Percentiles rank a stretch among this genome's conserved stretches.
phyloP scores from a whole-genome alignment of 495 filamentous ascomycete species.

The Penicillium cinerascens region DNA sequence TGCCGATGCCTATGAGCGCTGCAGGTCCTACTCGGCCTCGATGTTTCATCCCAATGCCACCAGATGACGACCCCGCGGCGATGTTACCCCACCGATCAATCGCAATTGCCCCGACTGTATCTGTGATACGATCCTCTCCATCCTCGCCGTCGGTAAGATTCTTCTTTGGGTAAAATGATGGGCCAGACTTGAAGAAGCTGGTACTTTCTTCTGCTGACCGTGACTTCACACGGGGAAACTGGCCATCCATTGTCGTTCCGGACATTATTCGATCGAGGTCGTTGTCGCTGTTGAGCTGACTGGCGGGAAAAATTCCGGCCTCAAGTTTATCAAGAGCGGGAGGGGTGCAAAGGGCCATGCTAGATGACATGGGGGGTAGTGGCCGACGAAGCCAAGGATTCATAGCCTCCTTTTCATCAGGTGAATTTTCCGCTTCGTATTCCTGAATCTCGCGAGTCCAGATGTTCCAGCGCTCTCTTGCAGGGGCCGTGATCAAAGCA shows the following conservation, averaged over 20 bases:
- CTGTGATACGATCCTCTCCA: constrained; percentile 63
- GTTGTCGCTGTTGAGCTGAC: background rate
- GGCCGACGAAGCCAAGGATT: constrained; percentile 7
- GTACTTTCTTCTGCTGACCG: background rate
- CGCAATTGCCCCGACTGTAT: constrained; percentile 94
- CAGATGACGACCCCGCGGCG: constrained; percentile 94
- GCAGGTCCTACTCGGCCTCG: constrained; percentile 86
- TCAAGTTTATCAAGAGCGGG: background rate
- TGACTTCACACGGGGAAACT: background rate
- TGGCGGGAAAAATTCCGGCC: background rate
- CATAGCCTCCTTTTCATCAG: background rate
- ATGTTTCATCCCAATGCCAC: constrained; percentile 99
- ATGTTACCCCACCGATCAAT: constrained; percentile 82
- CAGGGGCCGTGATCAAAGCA: constrained; percentile 67
- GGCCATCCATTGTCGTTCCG: background rate
- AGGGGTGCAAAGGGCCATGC: background rate
- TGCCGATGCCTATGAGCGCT: constrained; percentile 86
- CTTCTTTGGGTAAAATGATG: background rate
- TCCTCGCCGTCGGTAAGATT: constrained; percentile 27
- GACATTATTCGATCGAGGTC: background rate
- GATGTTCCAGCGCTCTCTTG: constrained; percentile 66
- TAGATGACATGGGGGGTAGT: background rate
- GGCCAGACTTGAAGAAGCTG: background rate
- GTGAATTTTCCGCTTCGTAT: constrained; percentile 19
- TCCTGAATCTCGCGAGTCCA: constrained; percentile 75